These are phyloP conservation scores for Xerophyta viscosa DNA, from an alignment of 106 monocot species.

Conservation along the genomic window DNA sequence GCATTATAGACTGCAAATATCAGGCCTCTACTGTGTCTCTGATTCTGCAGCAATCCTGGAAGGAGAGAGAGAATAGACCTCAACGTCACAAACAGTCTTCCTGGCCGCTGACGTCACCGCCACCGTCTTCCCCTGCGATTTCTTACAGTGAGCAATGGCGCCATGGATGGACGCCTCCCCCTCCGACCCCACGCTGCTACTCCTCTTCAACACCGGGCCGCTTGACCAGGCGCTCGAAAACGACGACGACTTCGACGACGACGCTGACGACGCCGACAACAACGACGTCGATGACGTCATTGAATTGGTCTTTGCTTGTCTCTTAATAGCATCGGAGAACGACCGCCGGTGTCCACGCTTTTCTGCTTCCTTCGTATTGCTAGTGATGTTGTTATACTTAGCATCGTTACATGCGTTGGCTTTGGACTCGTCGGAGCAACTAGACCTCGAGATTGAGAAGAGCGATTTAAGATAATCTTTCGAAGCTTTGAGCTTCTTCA, in stretches of 20 bases:
- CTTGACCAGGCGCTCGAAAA: background rate
- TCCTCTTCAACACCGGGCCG: conserved; percentile 28
- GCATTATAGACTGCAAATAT: background rate
- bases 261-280: conserved; percentile 1
- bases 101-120: conserved; percentile 15
- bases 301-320: conserved; percentile 4
- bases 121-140: conserved; percentile 28
- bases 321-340: conserved; percentile 36
- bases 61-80: conserved; percentile 3
- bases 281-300: background rate
- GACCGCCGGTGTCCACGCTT: conserved; percentile 22
- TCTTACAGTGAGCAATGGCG: conserved; percentile 74
- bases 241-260: conserved; percentile 18
- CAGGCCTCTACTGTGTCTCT: background rate
- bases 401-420: no score
- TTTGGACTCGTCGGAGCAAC: no score
- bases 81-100: conserved; percentile 44
- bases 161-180: conserved; percentile 61
- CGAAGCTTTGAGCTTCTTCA: conserved; percentile 46
- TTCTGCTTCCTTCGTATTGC: background rate
- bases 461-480: conserved; percentile 42
- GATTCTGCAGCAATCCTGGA: background rate
- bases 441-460: conserved; percentile 19
- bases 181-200: conserved; percentile 55
- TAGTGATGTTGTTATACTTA: conserved; percentile 4